These are phyloP conservation scores for Senna siamea DNA, from an alignment of 306 rosid species.

Conservation along the genomic window DNA sequence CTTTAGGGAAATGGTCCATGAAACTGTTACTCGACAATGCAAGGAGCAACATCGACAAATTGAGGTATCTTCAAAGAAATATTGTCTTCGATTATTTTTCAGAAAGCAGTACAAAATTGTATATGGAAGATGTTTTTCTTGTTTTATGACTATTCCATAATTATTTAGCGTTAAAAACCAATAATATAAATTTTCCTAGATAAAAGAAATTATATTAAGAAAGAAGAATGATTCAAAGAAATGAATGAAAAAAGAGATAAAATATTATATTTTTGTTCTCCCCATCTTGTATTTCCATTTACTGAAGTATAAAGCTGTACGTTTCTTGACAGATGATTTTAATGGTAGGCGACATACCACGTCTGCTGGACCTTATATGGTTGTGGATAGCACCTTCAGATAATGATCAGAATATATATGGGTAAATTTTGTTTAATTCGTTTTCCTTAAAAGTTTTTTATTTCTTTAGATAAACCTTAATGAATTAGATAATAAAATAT, in stretches of 20 bases:
- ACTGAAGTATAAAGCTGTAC: conserved; percentile 40
- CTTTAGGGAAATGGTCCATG: conserved; percentile 81
- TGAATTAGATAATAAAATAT: conserved; percentile 21
- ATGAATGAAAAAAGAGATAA: not conserved
- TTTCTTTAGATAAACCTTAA: not conserved
- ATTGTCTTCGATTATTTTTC: not conserved
- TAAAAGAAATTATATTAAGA: not conserved
- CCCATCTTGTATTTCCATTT: conserved; percentile 23
- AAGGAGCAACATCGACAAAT: conserved; percentile 95
- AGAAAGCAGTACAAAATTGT: not conserved
- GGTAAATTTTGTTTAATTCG: conserved; percentile 53
- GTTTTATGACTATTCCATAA: not conserved
- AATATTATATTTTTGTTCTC: not conserved
- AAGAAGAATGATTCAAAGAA: not conserved
- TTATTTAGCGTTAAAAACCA: not conserved
- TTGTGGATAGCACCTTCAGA: conserved; percentile 96
- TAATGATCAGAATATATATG: conserved; percentile 69
- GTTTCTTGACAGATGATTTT: conserved; percentile 71
- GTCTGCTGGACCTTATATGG: conserved; percentile 90
- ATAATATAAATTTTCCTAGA: not conserved
- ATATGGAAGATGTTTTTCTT: not conserved
- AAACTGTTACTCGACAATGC: conserved; percentile 80
- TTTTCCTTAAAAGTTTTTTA: conserved; percentile 28
- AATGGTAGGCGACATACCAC: conserved; percentile 90
- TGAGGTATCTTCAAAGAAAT: conserved; percentile 61